phyloP scores from a whole-genome alignment of 208 protist species.

The Acanthamoeba castellanii region DNA sequence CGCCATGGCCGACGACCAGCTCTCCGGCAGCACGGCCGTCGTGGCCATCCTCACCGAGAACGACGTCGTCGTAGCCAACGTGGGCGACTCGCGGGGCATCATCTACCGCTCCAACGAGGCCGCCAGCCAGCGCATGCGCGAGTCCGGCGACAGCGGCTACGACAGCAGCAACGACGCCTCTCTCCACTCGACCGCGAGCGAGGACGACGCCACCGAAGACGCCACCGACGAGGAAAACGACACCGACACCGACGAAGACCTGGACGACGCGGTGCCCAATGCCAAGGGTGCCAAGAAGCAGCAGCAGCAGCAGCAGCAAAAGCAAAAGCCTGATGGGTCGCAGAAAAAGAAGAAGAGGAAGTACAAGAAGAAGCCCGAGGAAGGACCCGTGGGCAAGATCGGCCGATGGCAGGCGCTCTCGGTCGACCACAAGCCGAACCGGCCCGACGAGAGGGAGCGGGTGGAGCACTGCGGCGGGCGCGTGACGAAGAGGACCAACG shows the following conservation, averaged over 20 bases:
- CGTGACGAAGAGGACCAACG: constrained; percentile 42
- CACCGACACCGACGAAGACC: constrained; percentile 7
- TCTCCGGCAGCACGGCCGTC: constrained; percentile 47
- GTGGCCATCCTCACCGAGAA: constrained; percentile 47
- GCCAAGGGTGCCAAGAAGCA: not conserved
- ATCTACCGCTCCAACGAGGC: not conserved
- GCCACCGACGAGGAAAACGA: not conserved
- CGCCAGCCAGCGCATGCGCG: not conserved
- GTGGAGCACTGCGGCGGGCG: constrained; percentile 11
- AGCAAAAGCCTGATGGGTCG: not conserved
- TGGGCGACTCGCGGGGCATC: constrained; percentile 23
- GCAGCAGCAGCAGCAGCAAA: not conserved
- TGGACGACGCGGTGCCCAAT: not conserved
- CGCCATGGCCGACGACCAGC: not conserved
- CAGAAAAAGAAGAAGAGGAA: constrained; percentile 1
- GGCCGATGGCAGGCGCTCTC: constrained; percentile 45
- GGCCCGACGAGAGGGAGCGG: constrained; percentile 8
- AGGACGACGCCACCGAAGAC: constrained; percentile 7
- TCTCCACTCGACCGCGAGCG: not conserved
- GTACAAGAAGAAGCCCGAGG: constrained; percentile 33
- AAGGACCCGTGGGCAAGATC: constrained; percentile 2
- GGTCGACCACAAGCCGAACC: constrained; percentile 60
- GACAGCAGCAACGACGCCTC: not conserved
- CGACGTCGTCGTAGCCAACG: constrained; percentile 37
- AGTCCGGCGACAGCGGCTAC: not conserved